Conservation (phyloP, 2,329 filamentous ascomycete genomes). For the Venturia asperata region DNA sequence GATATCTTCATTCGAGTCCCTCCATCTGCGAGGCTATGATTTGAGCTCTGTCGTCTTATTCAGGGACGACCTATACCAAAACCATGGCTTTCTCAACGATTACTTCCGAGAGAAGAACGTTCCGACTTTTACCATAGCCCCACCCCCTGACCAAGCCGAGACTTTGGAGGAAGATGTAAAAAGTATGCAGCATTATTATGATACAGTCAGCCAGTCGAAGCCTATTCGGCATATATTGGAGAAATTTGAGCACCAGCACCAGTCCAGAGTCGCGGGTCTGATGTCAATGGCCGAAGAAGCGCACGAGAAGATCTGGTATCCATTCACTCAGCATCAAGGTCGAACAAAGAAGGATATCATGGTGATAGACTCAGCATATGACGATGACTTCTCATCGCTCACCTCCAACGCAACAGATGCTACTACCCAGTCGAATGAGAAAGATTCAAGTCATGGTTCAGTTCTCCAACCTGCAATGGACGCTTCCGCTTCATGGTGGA, state of each 20-base stretch:
- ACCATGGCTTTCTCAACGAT: constrained; percentile 57
- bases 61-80: constrained; percentile 57
- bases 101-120: constrained; percentile 60
- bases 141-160: constrained; percentile 41
- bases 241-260: constrained; percentile 46
- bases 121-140: constrained; percentile 50
- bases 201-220: constrained; percentile 31
- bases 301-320: constrained; percentile 68
- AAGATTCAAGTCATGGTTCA: constrained; percentile 21
- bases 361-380: constrained; percentile 72
- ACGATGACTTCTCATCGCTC: constrained; percentile 67
- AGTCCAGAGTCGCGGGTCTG: constrained; percentile 50
- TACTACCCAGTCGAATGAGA: constrained; percentile 18
- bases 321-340: constrained; percentile 72
- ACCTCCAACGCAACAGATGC: neutral
- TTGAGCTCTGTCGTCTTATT: constrained; percentile 65
- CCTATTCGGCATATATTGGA: constrained; percentile 35
- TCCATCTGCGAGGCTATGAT: constrained; percentile 71
- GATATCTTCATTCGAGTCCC: constrained; percentile 71
- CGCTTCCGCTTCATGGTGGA: constrained; percentile 87
- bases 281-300: constrained; percentile 57
- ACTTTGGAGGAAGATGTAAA: constrained; percentile 44
- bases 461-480: constrained; percentile 65
- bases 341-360: constrained; percentile 57
- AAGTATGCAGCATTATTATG: constrained; percentile 60